Base-by-base conservation (phyloP, 257 asterid species). In the Salvia splendens region DNA sequence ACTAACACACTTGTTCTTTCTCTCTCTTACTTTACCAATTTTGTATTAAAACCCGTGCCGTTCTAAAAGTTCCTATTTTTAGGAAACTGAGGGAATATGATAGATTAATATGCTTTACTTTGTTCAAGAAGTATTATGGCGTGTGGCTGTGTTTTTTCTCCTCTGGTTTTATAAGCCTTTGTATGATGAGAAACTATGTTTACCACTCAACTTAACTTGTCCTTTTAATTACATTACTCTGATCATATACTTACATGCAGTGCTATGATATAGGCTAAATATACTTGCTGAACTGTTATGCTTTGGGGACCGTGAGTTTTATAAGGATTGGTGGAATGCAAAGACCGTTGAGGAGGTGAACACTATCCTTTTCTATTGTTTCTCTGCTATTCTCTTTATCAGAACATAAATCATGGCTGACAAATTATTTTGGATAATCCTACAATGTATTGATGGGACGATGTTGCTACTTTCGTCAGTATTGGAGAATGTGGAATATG, bases 401-500 rank as follows among this genome's bases (percentile, higher is more conserved):
- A 3, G 57, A 45, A 48, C 12, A 2, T 35, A 30, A 55, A 24
- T 71, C 45, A 32, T 38, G 57, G 48, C 79, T 75, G 73, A 67
- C 68, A 53, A 68, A 65, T 53, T n/a, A n/a, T n/a, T 71, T 71
- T 78, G 17, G 57, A 9, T 57, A 2, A 64, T 74, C 47, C 66
- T 76, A 55, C 24, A 42, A 40, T 68, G 55, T 33, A 41, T 65
- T 73, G 79, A 56, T 72, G 70, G 71, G 66, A 33, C 65, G 38
- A 67, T 61, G 74, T 50, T 53, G 86, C 75, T 76, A 78, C 78
- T 71, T 52, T 70, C 60, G 67, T 67, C 89, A 94, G 99, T 94
- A 94, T 69, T 94, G 99, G 99, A 89, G 99, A 81, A 86, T 88
- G 96, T 94, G 99, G 99, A 91, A 94, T 76, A 87, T 94, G 97